These are phyloP conservation scores for Floccularia luteovirens DNA, from an alignment of 768 basidiomycete species.

Conservation along the genomic window DNA sequence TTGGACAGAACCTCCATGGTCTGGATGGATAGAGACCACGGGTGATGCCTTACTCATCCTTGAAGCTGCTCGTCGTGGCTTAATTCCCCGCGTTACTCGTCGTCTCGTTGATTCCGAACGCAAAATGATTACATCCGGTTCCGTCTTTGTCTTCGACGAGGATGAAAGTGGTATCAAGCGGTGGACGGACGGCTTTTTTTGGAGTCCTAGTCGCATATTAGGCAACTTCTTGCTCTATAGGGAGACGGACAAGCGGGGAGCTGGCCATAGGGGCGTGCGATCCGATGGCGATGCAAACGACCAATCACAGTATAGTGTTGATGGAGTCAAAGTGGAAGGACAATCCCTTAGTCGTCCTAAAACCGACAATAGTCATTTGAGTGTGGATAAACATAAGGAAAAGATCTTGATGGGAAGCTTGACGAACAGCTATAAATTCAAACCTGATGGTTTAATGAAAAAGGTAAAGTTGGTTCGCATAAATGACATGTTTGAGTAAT, in stretches of 20 bases:
- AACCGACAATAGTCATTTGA: constrained; percentile 31
- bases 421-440: constrained; percentile 93
- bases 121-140: constrained; percentile 87
- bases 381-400: constrained; percentile 69
- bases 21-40: constrained; percentile 92
- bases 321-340: constrained; percentile 20
- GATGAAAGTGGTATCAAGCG: constrained; percentile 96
- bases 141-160: constrained; percentile 97
- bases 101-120: constrained; percentile 89
- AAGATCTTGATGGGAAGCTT: constrained; percentile 82
- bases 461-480: constrained; percentile 65
- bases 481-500: constrained; percentile 2
- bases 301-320: constrained; percentile 16
- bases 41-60: constrained; percentile 95
- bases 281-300: constrained; percentile 30
- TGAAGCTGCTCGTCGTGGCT: constrained; percentile 84
- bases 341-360: constrained; percentile 62
- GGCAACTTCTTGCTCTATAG: constrained; percentile 95
- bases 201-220: constrained; percentile 89
- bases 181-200: constrained; percentile 97
- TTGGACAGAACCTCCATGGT: constrained; percentile 90
- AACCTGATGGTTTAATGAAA: constrained; percentile 90
- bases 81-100: constrained; percentile 88
- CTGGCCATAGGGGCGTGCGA: constrained; percentile 50
- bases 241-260: constrained; percentile 81